A percentile compares a stretch with the other conserved stretches of the same genome.
Evolutionary conservation across 148 eudicot genomes (phyloP).

Genomic region (Camellia lanceoleosa): DNA sequence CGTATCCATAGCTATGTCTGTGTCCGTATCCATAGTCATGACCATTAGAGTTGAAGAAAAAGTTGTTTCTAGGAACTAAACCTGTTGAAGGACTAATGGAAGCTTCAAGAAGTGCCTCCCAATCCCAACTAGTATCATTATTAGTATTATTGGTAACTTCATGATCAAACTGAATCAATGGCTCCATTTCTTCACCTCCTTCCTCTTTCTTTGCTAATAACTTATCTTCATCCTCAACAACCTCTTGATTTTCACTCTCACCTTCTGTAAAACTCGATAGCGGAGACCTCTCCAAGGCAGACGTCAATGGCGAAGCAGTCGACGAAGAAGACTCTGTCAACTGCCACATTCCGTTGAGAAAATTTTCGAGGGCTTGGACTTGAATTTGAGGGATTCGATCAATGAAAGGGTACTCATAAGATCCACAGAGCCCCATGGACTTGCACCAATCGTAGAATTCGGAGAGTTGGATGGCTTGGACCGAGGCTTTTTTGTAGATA

Average conservation of each 20-base stretch:
- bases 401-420: constrained; percentile 36
- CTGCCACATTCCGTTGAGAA: constrained; percentile 38
- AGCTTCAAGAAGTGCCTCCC: not conserved
- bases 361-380: constrained; percentile 29
- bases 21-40: not conserved
- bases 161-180: constrained; percentile 16
- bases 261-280: constrained; percentile 10
- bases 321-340: constrained; percentile 26
- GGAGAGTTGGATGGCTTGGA: constrained; percentile 27
- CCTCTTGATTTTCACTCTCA: not conserved
- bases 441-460: constrained; percentile 41
- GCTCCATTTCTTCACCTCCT: constrained; percentile 16
- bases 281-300: not conserved
- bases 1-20: too few species aligned
- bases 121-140: constrained; percentile 14
- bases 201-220: not conserved
- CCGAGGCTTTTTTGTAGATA: constrained; percentile 39
- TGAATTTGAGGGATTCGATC: constrained; percentile 36
- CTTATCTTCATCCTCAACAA: not conserved
- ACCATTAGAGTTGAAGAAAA: too few species aligned
- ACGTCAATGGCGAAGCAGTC: not conserved
- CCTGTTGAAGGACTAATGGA: not conserved
- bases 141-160: not conserved
- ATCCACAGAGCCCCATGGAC: constrained; percentile 30
- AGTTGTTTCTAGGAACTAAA: too few species aligned